These are phyloP conservation scores for Alternaria rosae DNA, from an alignment of 2,329 filamentous ascomycete species.

Conservation along the genomic window DNA sequence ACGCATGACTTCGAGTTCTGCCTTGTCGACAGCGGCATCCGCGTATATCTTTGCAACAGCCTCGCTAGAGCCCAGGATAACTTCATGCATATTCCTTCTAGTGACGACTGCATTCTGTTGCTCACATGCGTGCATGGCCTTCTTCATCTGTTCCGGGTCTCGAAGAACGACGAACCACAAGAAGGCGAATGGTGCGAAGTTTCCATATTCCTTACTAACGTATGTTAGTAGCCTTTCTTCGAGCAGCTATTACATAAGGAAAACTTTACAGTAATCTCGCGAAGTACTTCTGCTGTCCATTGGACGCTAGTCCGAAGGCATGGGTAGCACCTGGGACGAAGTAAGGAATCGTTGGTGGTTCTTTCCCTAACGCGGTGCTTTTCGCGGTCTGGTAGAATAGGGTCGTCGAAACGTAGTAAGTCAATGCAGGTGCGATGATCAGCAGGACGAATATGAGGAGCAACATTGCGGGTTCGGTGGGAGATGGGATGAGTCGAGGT, in stretches of 20 bases:
- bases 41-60: conserved; percentile 10
- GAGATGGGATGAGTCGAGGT: neutral
- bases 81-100: conserved; percentile 17
- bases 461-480: conserved; percentile 7
- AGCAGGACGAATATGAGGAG: neutral
- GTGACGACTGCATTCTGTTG: conserved; percentile 8
- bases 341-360: conserved; percentile 35
- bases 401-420: conserved; percentile 28
- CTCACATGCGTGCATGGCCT: conserved; percentile 20
- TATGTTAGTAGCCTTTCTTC: conserved; percentile 9
- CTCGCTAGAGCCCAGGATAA: conserved; percentile 22
- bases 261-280: conserved; percentile 31
- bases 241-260: neutral
- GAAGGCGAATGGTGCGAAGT: conserved; percentile 32
- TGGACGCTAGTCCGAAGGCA: conserved; percentile 23
- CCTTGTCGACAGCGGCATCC: neutral
- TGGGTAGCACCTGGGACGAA: conserved; percentile 33
- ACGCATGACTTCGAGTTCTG: conserved; percentile 10
- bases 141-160: conserved; percentile 30
- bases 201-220: conserved; percentile 33
- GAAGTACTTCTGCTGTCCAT: conserved; percentile 33
- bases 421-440: conserved; percentile 26
- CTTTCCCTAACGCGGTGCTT: conserved; percentile 15
- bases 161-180: conserved; percentile 27
- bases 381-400: conserved; percentile 27